These are phyloP conservation scores for Phytophthora tubulina DNA, from an alignment of 352 stramenopile species.

Conservation along the genomic window DNA sequence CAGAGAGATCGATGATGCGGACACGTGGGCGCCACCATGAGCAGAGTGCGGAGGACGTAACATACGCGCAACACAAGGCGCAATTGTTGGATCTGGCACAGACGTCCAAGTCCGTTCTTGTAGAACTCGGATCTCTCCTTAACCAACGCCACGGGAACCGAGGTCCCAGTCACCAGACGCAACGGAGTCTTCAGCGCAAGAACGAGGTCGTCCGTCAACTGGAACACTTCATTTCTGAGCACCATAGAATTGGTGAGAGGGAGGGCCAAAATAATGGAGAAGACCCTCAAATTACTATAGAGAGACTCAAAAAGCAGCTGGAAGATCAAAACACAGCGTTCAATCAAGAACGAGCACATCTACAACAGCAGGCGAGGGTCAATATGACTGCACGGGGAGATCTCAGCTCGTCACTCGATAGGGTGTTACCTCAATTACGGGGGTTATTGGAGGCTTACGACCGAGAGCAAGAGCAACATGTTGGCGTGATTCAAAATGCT, in stretches of 20 bases:
- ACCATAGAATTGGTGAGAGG: constrained; percentile 4
- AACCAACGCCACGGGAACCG: constrained; percentile 21
- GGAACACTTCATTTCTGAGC: constrained; percentile 16
- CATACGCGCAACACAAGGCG: background rate
- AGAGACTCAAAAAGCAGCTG: constrained; percentile 25
- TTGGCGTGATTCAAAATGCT: too few relatives aligned
- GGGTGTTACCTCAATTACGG: constrained; percentile 25
- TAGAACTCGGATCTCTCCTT: constrained; percentile 6
- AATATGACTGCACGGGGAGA: too few relatives aligned
- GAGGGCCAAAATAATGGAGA: constrained; percentile 2
- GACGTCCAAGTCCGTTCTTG: constrained; percentile 16
- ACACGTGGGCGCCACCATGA: too few relatives aligned
- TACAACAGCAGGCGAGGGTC: background rate
- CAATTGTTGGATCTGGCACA: constrained; percentile 14
- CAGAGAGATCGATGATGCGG: too few relatives aligned
- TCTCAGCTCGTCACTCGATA: constrained; percentile 4
- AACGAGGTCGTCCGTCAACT: constrained; percentile 17
- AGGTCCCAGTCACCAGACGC: constrained; percentile 10
- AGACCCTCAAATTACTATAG: constrained; percentile 2
- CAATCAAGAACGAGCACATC: constrained; percentile 19
- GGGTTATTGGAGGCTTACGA: constrained; percentile 24
- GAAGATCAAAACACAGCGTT: constrained; percentile 14
- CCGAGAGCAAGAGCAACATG: constrained; percentile 16
- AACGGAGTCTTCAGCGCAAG: constrained; percentile 26
- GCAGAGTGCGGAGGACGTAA: too few relatives aligned